Evolutionary conservation across 148 eudicot species (phyloP).

Genomic region (Pharnaceum exiguum): DNA sequence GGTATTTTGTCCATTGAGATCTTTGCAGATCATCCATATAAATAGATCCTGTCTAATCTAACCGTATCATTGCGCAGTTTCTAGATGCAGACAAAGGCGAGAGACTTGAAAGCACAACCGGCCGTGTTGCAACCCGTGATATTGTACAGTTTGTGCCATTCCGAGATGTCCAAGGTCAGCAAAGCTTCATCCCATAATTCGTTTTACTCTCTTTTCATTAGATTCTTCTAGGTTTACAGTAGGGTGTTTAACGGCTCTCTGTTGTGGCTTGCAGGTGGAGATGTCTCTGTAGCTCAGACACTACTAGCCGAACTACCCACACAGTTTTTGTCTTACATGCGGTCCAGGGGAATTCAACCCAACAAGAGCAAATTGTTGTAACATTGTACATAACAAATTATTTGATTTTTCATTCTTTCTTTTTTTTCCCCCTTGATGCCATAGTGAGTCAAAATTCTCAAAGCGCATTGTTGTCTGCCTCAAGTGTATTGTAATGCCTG

Average conservation of each 20-base stretch:
- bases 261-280: slow-evolving; percentile 65
- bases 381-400: slow-evolving; percentile 29
- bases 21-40: not conserved
- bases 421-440: not conserved
- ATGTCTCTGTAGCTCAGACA: slow-evolving; percentile 72
- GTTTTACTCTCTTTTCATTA: not conserved
- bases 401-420: slow-evolving; percentile 1
- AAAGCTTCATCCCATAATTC: too few species aligned
- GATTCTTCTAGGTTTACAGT: not conserved
- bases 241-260: not conserved
- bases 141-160: slow-evolving; percentile 96
- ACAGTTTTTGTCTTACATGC: slow-evolving; percentile 86
- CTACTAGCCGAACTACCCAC: slow-evolving; percentile 88
- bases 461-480: not conserved
- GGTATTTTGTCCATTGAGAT: not conserved
- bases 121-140: slow-evolving; percentile 88
- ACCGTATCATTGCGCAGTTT: slow-evolving; percentile 36
- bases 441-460: slow-evolving; percentile 12
- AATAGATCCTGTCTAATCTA: not conserved
- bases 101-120: slow-evolving; percentile 81
- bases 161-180: slow-evolving; percentile 80
- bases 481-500: not conserved
- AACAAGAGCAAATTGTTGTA: slow-evolving; percentile 28
- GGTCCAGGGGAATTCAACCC: slow-evolving; percentile 66
- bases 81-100: slow-evolving; percentile 87